Conservation (phyloP, 768 basidiomycete genomes). For the Sporobolomyces pararoseus region DNA sequence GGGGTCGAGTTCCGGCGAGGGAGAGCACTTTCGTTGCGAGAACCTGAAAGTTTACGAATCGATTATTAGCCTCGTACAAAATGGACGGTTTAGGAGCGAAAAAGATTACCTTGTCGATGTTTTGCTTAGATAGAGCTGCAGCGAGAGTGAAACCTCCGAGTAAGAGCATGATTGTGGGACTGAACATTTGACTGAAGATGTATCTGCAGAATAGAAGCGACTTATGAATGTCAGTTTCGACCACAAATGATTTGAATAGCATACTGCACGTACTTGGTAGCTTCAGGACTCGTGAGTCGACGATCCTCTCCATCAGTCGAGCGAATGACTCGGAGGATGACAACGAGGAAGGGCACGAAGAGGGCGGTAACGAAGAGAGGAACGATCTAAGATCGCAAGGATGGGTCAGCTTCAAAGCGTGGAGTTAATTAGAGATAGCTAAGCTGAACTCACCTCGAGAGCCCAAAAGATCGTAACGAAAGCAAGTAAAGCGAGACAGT, state of each 20-base stretch:
- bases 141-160: slow-evolving; percentile 85
- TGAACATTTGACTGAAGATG: slow-evolving; percentile 93
- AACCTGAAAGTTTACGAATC: slow-evolving; percentile 50
- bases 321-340: slow-evolving; percentile 75
- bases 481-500: slow-evolving; percentile 80
- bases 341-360: slow-evolving; percentile 78
- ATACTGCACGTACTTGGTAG: slow-evolving; percentile 59
- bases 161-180: slow-evolving; percentile 95
- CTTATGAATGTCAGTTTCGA: slow-evolving; percentile 19
- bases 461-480: slow-evolving; percentile 96
- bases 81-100: neutral
- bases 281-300: slow-evolving; percentile 61
- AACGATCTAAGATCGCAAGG: slow-evolving; percentile 65
- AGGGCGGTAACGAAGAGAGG: slow-evolving; percentile 96
- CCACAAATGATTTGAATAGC: neutral
- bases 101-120: slow-evolving; percentile 64
- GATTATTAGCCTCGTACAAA: too few relatives aligned
- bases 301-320: slow-evolving; percentile 56
- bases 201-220: slow-evolving; percentile 58
- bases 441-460: slow-evolving; percentile 67
- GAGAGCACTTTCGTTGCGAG: slow-evolving; percentile 84
- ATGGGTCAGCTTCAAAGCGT: neutral
- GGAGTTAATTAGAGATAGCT: neutral
- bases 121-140: slow-evolving; percentile 89
- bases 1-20: slow-evolving; percentile 82